Base-by-base conservation (phyloP, 805 yeast genomes). In the Yarrowia deformans region DNA sequence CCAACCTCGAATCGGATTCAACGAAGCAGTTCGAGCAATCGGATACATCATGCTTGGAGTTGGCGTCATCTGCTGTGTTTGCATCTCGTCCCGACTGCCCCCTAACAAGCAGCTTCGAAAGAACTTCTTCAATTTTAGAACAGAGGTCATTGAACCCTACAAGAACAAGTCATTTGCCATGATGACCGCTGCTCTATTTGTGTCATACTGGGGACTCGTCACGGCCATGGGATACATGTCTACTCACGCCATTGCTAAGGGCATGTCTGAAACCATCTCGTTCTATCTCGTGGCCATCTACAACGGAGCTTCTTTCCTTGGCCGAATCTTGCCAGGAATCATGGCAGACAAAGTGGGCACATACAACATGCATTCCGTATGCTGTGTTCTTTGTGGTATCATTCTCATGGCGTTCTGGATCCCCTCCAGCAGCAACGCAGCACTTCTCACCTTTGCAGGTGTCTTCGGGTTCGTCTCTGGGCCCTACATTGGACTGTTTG, bases 331-430 rank as follows among this genome's bases (percentile, higher is more conserved):
- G 9, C 88, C 90, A 0, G 90, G 89, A 2, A 76, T 79, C 60
- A 69, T 82, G 7, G 87, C 90, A 1, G 90, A 87, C 73, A 74
- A 74, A 37, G 72, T 80, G 50, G 92, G 92, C 3, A 80, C 83
- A 34, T 87, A 83, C 76, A 88, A 87, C 74, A 81, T 87, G 69
- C 84, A 87, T 84, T 76, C 81, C 7, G 48, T 80, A 2, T 82
- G 86, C 79, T 75, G 84, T n/a, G 43, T 76, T 1, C 77, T 85
- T 8, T 79, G 85, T 29, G 78, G 83, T 0, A 14, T 88, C 0
- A 75, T 85, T n/a, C 81, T 85, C 1, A 78, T 89, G 63, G 80
- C 81, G 0, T 73, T 89, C n/a, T 88, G 92, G 93, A 77, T 88
- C 19, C 93, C 93, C 0, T 74, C 75, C 18, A 61, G 19, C 45